phyloP scores from a whole-genome alignment of 1,284 basidiomycete genomes.

The Inonotus hispidus region DNA sequence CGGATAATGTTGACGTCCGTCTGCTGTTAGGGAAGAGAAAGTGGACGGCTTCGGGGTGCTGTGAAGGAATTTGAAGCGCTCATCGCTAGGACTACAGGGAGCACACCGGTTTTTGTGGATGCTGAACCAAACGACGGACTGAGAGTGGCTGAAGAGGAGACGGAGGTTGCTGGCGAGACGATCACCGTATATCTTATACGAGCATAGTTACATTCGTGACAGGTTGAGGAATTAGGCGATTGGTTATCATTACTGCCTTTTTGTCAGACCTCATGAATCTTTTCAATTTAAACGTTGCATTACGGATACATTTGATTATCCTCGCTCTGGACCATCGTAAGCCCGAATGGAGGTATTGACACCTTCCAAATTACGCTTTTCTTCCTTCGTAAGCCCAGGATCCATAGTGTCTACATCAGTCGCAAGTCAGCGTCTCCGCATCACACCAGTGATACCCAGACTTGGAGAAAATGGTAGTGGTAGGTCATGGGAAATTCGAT shows the following conservation, averaged over 20 bases:
- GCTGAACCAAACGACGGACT: background rate
- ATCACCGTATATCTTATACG: background rate
- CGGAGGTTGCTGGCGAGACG: background rate
- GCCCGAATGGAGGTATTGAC: slow-evolving; percentile 26
- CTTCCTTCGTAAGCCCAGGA: slow-evolving; percentile 45
- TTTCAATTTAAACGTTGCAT: no score
- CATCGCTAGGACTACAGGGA: background rate
- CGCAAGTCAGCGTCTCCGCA: background rate
- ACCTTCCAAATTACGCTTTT: slow-evolving; percentile 41
- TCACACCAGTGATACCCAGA: no score
- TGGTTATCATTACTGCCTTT: no score
- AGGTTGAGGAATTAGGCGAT: background rate
- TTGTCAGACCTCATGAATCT: no score
- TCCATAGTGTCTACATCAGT: slow-evolving; percentile 33
- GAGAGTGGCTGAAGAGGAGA: background rate
- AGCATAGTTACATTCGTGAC: background rate
- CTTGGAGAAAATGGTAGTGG: no score
- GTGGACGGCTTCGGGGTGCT: background rate
- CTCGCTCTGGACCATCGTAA: background rate
- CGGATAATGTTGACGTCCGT: slow-evolving; percentile 90
- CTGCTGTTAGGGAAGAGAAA: slow-evolving; percentile 65
- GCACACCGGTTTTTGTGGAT: background rate
- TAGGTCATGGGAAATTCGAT: no score
- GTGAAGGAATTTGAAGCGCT: background rate
- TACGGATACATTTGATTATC: no score